Base-by-base conservation (phyloP, 1,139 yeast species). In the Arxiozyma telluris region DNA sequence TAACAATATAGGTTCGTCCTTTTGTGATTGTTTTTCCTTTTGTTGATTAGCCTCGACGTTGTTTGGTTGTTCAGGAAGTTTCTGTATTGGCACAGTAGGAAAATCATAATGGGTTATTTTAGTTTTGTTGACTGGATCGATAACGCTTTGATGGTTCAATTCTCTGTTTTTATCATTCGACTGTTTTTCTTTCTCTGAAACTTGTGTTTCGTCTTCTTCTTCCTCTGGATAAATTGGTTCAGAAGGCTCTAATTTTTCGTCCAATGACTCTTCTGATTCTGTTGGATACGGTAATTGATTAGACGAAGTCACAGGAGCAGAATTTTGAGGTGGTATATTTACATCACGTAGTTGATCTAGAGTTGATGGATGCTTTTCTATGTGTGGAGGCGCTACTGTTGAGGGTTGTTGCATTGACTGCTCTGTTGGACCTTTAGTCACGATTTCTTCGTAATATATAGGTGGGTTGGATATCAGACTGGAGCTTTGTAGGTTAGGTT, bases 31-130 rank as follows among this genome's bases (percentile, higher is more conserved):
- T 25, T 54, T 54, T 27, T 58, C 57, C 8, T 44, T 38, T 12
- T 45, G 51, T 34, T 57, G 58, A 39, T 53, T 51, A 20, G 47
- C 42, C 18, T 34, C 46, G 12, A 12, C 39, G 3, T 46, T 41
- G 17, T 20, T 12, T 22, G 20, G 41, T 42, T 9, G 54, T 46
- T 53, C 55, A 11, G 61, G 61, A 11, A 69, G 53, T 51, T 65
- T 71, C 20, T 60, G 62, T n/a, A 63, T 55, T 2, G 76, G 76
- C 1, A 72, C 75, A 30, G 71, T 66, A 34, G 76, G 76, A 55
- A 73, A 73, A 51, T 70, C 64, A 53, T 66, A 67, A 50, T 67
- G 66, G 0, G 75, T 72, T 21, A 72, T 71, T 53, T 67, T 67
- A n/a, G 34, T 11, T 44, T 55, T 48, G 15, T 30, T 20, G 3